A percentile compares a stretch with the other conserved stretches of the same genome.
Conservation (phyloP, 495 filamentous ascomycete species). For the Astrothelium macrocarpum region DNA sequence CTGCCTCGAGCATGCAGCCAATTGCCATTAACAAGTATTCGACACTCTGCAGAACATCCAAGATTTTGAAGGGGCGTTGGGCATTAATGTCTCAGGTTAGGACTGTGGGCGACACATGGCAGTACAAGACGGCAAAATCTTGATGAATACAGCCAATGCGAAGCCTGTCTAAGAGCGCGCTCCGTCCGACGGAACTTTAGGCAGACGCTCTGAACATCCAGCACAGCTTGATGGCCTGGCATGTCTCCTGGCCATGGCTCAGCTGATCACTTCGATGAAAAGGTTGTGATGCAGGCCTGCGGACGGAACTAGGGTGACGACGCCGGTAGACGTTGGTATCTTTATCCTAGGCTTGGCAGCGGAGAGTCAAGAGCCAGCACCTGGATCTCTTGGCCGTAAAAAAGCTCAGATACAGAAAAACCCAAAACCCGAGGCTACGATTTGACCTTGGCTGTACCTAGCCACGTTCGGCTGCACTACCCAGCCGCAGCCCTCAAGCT, state of each 20-base stretch:
- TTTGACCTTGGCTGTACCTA: neutral
- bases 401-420: neutral
- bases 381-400: neutral
- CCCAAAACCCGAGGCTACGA: neutral
- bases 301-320: neutral
- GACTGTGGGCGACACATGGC: neutral
- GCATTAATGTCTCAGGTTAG: neutral
- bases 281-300: neutral
- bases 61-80: neutral
- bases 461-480: neutral
- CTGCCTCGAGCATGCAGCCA: neutral
- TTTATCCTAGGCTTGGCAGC: neutral
- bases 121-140: neutral
- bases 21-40: neutral
- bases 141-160: neutral
- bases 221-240: neutral
- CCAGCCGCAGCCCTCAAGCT: neutral
- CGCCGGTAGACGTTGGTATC: neutral
- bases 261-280: slow-evolving; percentile 2
- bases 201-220: neutral
- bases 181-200: neutral
- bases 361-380: slow-evolving; percentile 1
- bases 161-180: neutral
- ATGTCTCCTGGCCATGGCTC: neutral
- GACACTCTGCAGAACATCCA: neutral